Conservation (phyloP, 306 rosid genomes). For the Castanea mollissima region DNA sequence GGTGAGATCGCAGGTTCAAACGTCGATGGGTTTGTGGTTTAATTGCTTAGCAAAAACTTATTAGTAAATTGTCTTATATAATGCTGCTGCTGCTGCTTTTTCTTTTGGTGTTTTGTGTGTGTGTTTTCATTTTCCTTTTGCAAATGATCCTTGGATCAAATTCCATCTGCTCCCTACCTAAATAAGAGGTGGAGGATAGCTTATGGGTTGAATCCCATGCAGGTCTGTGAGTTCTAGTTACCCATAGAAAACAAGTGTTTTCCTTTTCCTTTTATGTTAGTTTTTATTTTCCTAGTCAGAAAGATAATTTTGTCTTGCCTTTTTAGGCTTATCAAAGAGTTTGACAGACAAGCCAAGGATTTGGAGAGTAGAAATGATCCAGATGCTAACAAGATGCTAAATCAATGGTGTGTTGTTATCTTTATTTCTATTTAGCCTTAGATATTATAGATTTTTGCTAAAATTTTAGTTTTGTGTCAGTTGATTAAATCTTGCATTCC, state of each 20-base stretch:
- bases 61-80: too few relatives aligned
- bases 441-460: neutral
- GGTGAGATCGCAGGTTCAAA: too few relatives aligned
- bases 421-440: neutral
- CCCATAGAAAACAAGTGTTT: neutral
- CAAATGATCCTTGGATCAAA: neutral
- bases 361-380: slow-evolving; percentile 60
- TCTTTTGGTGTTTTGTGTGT: too few relatives aligned
- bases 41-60: too few relatives aligned
- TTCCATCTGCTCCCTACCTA: neutral
- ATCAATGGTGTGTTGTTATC: slow-evolving; percentile 61
- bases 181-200: neutral
- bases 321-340: slow-evolving; percentile 90
- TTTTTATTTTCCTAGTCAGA: neutral
- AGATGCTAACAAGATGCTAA: slow-evolving; percentile 72
- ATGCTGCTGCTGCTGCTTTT: too few relatives aligned
- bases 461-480: neutral
- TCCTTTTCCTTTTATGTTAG: neutral
- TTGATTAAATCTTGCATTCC: neutral
- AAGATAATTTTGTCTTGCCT: neutral
- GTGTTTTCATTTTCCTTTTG: neutral
- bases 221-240: neutral
- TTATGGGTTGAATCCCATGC: neutral
- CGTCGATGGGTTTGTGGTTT: too few relatives aligned
- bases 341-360: slow-evolving; percentile 73